Conservation (phyloP, 371 early-diverging fungal species). For the Fennellomyces sp. region DNA sequence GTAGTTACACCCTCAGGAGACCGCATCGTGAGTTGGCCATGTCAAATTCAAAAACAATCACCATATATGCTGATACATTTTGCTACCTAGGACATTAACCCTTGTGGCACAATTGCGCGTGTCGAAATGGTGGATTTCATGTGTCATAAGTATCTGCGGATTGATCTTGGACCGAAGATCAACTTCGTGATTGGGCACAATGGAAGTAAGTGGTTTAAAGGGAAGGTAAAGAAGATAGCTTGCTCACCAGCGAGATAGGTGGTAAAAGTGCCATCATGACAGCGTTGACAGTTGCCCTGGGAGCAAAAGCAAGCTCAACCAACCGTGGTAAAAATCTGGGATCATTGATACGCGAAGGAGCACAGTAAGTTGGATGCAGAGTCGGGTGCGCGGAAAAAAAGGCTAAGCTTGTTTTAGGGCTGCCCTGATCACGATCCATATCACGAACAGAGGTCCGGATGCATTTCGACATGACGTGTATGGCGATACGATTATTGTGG, state of each 20-base stretch:
- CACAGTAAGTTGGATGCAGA: conserved; percentile 39
- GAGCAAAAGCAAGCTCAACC: conserved; percentile 87
- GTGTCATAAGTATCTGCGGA: conserved; percentile 86
- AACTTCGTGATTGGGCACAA: conserved; percentile 97
- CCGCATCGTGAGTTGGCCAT: no score
- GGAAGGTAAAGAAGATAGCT: neutral
- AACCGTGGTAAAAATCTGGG: conserved; percentile 82
- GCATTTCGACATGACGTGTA: conserved; percentile 81
- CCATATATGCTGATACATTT: neutral
- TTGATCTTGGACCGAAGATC: conserved; percentile 85
- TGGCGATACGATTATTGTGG: conserved; percentile 82
- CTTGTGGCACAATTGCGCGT: conserved; percentile 78
- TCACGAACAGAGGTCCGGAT: conserved; percentile 85
- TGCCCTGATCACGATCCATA: conserved; percentile 67
- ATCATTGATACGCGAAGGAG: conserved; percentile 85
- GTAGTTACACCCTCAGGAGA: no score
- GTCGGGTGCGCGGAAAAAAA: neutral
- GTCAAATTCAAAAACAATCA: no score
- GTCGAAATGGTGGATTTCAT: conserved; percentile 91
- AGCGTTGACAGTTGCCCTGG: conserved; percentile 89
- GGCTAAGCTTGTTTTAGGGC: conserved; percentile 31
- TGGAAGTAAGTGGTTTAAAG: conserved; percentile 69
- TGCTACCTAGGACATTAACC: conserved; percentile 37
- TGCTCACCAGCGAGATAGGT: conserved; percentile 34
- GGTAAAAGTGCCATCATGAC: conserved; percentile 97